phyloP scores from a whole-genome alignment of 129 eudicot species.

The Pulicaria dysenterica region DNA sequence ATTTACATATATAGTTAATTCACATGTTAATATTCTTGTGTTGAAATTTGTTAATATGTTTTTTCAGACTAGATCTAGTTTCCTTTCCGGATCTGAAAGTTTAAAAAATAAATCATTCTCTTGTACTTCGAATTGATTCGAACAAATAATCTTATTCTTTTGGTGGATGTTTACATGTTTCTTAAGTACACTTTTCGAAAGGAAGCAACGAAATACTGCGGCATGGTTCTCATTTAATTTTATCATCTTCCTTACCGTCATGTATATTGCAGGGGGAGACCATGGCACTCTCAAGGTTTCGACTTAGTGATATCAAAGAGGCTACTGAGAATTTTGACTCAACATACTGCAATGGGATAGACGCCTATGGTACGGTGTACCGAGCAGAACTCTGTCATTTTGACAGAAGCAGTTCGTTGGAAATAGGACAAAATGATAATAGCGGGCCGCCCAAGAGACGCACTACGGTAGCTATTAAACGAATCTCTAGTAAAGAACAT shows the following conservation, averaged over 20 bases:
- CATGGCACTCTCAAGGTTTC: background rate
- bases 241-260: background rate
- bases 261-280: constrained; percentile 19
- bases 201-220: background rate
- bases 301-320: background rate
- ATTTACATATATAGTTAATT: too few species aligned
- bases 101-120: too few species aligned
- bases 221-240: background rate
- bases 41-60: too few species aligned
- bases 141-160: too few species aligned
- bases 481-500: background rate
- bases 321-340: constrained; percentile 5
- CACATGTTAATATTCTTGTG: too few species aligned
- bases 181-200: background rate
- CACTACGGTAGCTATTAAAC: constrained; percentile 7
- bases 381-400: constrained; percentile 6
- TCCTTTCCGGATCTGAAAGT: too few species aligned
- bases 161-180: background rate
- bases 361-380: background rate
- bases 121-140: too few species aligned
- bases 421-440: background rate
- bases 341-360: background rate
- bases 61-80: too few species aligned
- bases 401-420: background rate
- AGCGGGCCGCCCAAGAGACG: background rate